Evolutionary conservation across 2,329 filamentous ascomycete species (phyloP).

Genomic region (Torrubiella hemipterigena): DNA sequence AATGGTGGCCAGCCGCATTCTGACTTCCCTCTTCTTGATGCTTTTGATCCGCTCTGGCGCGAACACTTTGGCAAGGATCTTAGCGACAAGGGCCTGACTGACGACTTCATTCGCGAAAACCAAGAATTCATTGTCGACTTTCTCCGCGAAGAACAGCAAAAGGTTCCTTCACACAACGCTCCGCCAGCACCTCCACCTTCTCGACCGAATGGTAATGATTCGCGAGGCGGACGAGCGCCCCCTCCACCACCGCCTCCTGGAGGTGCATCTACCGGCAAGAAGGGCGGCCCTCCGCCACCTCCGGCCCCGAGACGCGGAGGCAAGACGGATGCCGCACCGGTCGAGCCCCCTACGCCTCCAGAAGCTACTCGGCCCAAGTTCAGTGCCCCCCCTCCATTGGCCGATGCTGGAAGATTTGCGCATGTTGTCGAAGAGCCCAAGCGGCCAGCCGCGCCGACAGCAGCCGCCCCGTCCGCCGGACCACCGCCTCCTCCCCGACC

Average conservation of each 20-base stretch:
- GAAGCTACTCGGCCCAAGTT: conserved; percentile 47
- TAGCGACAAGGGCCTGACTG: conserved; percentile 48
- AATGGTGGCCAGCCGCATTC: conserved; percentile 33
- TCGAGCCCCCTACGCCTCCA: conserved; percentile 34
- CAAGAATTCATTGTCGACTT: conserved; percentile 59
- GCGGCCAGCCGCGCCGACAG: conserved; percentile 14
- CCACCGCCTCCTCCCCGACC: conserved; percentile 32
- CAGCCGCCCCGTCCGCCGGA: conserved; percentile 14
- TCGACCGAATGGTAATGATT: conserved; percentile 19
- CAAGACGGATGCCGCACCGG: conserved; percentile 30
- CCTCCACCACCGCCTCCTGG: conserved; percentile 20
- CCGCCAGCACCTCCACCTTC: conserved; percentile 15
- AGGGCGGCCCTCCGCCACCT: conserved; percentile 37
- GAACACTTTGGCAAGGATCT: conserved; percentile 55
- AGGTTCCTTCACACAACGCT: conserved; percentile 12
- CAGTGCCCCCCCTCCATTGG: conserved; percentile 73
- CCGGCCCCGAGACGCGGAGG: conserved; percentile 48
- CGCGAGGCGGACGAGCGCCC: conserved; percentile 18
- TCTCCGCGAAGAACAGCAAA: conserved; percentile 43
- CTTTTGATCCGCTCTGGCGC: conserved; percentile 53
- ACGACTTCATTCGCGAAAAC: conserved; percentile 56
- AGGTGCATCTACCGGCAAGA: conserved; percentile 15
- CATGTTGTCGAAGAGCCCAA: conserved; percentile 28
- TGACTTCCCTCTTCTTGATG: conserved; percentile 51
- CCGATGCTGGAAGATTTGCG: conserved; percentile 82